Conservation (phyloP, 2,329 filamentous ascomycete genomes). For the Myriosclerotinia duriaeana region DNA sequence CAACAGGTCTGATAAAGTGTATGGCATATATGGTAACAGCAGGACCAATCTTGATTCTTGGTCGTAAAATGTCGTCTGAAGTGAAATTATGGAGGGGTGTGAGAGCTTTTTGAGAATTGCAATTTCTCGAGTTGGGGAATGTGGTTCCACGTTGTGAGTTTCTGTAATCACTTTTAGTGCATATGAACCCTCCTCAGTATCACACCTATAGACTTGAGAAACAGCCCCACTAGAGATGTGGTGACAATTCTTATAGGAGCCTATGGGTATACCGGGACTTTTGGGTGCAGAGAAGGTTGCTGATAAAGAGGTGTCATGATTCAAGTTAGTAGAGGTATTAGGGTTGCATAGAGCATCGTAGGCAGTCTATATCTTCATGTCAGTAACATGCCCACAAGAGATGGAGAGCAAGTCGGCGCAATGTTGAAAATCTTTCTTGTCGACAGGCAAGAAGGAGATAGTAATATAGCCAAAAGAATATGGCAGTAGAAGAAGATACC, state of each 20-base stretch:
- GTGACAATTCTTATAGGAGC: slow-evolving; percentile 53
- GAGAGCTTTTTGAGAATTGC: slow-evolving; percentile 65
- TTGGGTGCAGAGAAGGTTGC: slow-evolving; percentile 26
- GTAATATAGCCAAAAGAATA: background rate
- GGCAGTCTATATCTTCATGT: slow-evolving; percentile 44
- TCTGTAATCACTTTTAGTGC: slow-evolving; percentile 87
- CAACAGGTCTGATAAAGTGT: slow-evolving; percentile 70
- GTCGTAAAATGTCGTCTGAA: slow-evolving; percentile 73
- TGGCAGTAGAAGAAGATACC: background rate
- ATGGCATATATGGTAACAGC: slow-evolving; percentile 79
- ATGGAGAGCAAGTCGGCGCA: background rate
- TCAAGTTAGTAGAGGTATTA: slow-evolving; percentile 40
- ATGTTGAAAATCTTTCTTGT: background rate
- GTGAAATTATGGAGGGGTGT: slow-evolving; percentile 59
- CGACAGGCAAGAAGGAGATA: background rate
- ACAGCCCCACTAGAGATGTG: slow-evolving; percentile 69
- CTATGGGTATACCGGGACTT: slow-evolving; percentile 50
- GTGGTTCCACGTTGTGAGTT: slow-evolving; percentile 71
- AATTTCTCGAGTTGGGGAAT: slow-evolving; percentile 78
- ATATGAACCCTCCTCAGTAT: slow-evolving; percentile 42
- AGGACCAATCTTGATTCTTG: slow-evolving; percentile 71
- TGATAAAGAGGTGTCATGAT: slow-evolving; percentile 28
- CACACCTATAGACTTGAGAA: slow-evolving; percentile 73
- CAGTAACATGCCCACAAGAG: background rate
- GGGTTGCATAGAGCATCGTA: slow-evolving; percentile 50